phyloP scores from a whole-genome alignment of 176 grass and related monocot species.

The Elaeis guineensis region DNA sequence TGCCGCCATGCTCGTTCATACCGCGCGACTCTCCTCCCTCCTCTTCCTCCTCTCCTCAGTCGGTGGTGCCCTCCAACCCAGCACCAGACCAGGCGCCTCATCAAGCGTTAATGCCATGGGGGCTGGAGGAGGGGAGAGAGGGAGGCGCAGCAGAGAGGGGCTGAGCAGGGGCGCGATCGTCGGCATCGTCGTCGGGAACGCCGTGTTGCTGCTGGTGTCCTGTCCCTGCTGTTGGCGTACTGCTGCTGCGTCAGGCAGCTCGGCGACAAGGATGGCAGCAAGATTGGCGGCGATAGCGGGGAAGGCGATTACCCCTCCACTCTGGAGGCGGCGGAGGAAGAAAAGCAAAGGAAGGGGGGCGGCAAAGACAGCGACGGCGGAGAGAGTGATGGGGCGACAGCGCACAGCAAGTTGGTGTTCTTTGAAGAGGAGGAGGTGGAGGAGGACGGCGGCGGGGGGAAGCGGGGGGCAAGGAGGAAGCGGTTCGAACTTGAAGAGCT shows the following conservation, averaged over 20 bases:
- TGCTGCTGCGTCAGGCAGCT: constrained; percentile 30
- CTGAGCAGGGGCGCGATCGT: constrained; percentile 53
- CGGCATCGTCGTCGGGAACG: constrained; percentile 48
- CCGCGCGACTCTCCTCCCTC: constrained; percentile 36
- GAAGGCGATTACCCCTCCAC: no score
- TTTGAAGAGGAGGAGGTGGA: constrained; percentile 43
- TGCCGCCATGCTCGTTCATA: constrained; percentile 47
- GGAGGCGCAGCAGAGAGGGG: constrained; percentile 9
- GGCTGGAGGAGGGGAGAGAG: neutral
- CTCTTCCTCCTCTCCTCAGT: constrained; percentile 23
- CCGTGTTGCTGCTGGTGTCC: constrained; percentile 38
- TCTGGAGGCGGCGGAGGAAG: neutral
- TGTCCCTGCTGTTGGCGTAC: constrained; percentile 42
- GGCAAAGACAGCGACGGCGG: constrained; percentile 46
- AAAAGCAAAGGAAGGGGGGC: constrained; percentile 1
- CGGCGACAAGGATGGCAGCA: neutral
- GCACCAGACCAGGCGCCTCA: constrained; percentile 19
- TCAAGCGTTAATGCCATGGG: neutral
- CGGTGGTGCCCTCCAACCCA: constrained; percentile 63
- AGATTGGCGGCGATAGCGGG: neutral
- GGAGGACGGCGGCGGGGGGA: constrained; percentile 18
- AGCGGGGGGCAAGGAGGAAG: constrained; percentile 17
- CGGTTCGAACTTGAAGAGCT: constrained; percentile 76
- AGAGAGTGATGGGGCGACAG: constrained; percentile 50
- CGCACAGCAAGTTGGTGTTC: constrained; percentile 67